Evolutionary conservation across 345 rosid genomes (phyloP), one percentile per base, ranked within the genome.

Genomic region (Brassica incana): DNA sequence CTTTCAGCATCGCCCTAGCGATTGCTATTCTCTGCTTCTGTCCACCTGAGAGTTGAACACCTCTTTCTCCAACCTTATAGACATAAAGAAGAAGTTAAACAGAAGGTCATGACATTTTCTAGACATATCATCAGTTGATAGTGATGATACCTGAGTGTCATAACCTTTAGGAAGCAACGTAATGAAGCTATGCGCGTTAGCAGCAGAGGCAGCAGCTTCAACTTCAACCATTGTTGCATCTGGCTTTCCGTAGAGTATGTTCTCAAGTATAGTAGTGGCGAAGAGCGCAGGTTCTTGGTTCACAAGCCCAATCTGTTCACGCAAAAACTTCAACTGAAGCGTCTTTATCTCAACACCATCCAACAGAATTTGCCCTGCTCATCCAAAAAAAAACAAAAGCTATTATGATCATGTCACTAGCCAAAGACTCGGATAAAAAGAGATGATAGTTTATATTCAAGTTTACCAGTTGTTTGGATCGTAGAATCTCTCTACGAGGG

Each of bases 271-370:
- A 3, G 97, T 90, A 23, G 99, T 95, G 5, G 99, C 97, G 71
- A 95, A 95, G 33, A 95, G 92, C 2, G 99, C 98, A 15, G 99
- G 99, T 77, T 95, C 99, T 78, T 95, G 99, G 87, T 93, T 95
- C 77, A 95, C 99, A 72, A 95, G 87, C 6, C 99, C 99, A 9
- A 93, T 89, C 83, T 95, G 98, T 84, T 88, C 92, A 1, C 99
- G 89, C 56, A 95, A 52, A 93, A 97, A 95, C 85, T 84, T 91
- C 78, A 95, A 76, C 74, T 95, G 93, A 82, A 95, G 84, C 3
- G 94, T 90, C 85, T 90, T 95, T 74, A 95, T 88, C 66, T 95
- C 98, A 72, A 88, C 92, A 81, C 86, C 87, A 74, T 95, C 99
- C 88, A 95, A 81, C 85, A 95, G 82, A 82, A 95, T 84, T 79